phyloP scores from a whole-genome alignment of 2,329 filamentous ascomycete genomes.

The Neofusicoccum cordaticola region DNA sequence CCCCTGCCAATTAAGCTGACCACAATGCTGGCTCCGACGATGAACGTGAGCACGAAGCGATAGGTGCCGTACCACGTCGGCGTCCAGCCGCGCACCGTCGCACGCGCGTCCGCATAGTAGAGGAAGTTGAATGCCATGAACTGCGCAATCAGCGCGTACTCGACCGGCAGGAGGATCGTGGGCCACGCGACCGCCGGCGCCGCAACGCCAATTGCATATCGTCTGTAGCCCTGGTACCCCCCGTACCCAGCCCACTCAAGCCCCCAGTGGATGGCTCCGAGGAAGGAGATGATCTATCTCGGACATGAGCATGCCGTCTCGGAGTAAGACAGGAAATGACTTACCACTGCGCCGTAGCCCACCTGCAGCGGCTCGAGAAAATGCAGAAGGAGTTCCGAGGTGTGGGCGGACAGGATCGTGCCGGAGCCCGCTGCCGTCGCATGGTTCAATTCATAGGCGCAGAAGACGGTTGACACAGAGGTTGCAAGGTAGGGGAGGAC shows the following conservation, averaged over 20 bases:
- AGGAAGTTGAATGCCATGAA: slow-evolving; percentile 81
- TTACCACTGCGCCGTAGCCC: slow-evolving; percentile 80
- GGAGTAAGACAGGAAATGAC: slow-evolving; percentile 30
- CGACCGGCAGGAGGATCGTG: slow-evolving; percentile 76
- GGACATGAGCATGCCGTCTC: not conserved
- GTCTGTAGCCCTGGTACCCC: slow-evolving; percentile 66
- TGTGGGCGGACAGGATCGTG: slow-evolving; percentile 66
- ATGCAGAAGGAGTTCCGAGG: slow-evolving; percentile 68
- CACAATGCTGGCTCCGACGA: slow-evolving; percentile 80
- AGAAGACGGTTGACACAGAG: slow-evolving; percentile 75
- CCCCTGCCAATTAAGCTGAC: slow-evolving; percentile 78
- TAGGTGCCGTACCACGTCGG: slow-evolving; percentile 85
- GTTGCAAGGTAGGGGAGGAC: slow-evolving; percentile 70
- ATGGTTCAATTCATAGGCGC: slow-evolving; percentile 79
- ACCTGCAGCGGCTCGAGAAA: slow-evolving; percentile 83
- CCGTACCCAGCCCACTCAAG: slow-evolving; percentile 75
- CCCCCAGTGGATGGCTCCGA: slow-evolving; percentile 92
- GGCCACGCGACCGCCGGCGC: slow-evolving; percentile 85
- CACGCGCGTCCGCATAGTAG: slow-evolving; percentile 79
- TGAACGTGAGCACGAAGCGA: slow-evolving; percentile 86
- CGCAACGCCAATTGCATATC: slow-evolving; percentile 79
- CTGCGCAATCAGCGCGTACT: slow-evolving; percentile 81
- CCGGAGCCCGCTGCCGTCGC: slow-evolving; percentile 56
- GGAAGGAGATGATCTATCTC: slow-evolving; percentile 78
- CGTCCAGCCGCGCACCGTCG: slow-evolving; percentile 71